phyloP scores from a whole-genome alignment of 2,329 filamentous ascomycete genomes.

The Tolypocladium ovalisporum region DNA sequence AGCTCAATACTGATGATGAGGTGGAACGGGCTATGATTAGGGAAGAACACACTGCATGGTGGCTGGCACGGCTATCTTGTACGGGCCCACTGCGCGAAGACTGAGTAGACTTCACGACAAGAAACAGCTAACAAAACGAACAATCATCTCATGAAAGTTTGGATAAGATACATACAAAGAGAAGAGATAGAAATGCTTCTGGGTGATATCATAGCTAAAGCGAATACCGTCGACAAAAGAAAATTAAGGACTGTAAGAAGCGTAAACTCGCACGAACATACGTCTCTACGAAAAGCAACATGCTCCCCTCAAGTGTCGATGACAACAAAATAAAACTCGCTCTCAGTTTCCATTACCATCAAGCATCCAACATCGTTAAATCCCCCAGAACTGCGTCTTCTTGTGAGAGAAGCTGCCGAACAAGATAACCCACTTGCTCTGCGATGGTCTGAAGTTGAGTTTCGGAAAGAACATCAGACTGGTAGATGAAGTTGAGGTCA shows the following conservation, averaged over 20 bases:
- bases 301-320: not conserved
- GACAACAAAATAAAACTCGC: not conserved
- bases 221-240: not conserved
- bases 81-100: too few relatives aligned
- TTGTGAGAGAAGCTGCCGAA: not conserved
- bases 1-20: too few relatives aligned
- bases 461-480: not conserved
- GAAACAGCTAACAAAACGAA: too few relatives aligned
- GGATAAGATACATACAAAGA: too few relatives aligned
- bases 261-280: not conserved
- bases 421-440: not conserved
- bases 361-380: not conserved
- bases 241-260: not conserved
- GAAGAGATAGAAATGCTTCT: too few relatives aligned
- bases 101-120: too few relatives aligned
- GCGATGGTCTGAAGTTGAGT: not conserved
- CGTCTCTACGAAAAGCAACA: not conserved
- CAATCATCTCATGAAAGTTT: too few relatives aligned
- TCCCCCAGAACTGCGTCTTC: not conserved
- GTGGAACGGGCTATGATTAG: too few relatives aligned
- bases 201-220: too few relatives aligned
- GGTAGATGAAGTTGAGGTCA: not conserved
- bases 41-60: too few relatives aligned
- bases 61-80: too few relatives aligned
- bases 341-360: not conserved